Base-by-base conservation (phyloP, 495 filamentous ascomycete species). In the Durotheca rogersii region DNA sequence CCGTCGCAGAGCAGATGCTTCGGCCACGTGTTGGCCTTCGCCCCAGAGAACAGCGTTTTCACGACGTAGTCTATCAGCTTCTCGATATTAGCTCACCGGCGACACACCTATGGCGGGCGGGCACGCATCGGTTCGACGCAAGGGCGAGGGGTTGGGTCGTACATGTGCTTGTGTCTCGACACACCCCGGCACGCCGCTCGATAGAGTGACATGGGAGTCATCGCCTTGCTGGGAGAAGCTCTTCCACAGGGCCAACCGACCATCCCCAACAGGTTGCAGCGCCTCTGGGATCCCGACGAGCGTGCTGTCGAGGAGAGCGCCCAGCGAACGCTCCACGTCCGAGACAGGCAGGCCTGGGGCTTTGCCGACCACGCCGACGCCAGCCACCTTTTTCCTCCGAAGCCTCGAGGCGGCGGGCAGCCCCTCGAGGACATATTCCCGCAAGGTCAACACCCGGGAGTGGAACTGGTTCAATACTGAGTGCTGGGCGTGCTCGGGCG, bases 21-120 rank as follows among this genome's bases (percentile, higher is more conserved):
- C 0, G 83, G 82, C 63, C 74, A 80, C n/a, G 72, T 66, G 29
- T 64, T 66, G 1, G 69, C 39, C 27, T 67, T 67, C 39, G 77
- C 68, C 39, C 75, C 77, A 11, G 78, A 81, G 68, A 95, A 95
- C 2, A 96, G 68, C 2, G 78, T 72, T 72, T 80, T 86, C 20
- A 96, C 83, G 7, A 83, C 84, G 61, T 89, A 94, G 67, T 96
- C 87, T 40, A 96, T 79, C 53, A 95, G 78, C 88, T 97, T 41
- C 39, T 7, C 37, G 33, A 41, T 50, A 43, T 52, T 47, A 56
- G 62, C 69, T 35, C 68, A 63, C 39, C 14, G 40, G 10, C 27
- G 18, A 45, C 16, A 7, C 32, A 43, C 16, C 9, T 7, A 50
- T 19, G 16, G 35, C 11, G 18, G 14, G 10, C 18, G 41, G n/a